Conservation (phyloP, 1,139 yeast genomes). For the Kodamaea suecica region DNA sequence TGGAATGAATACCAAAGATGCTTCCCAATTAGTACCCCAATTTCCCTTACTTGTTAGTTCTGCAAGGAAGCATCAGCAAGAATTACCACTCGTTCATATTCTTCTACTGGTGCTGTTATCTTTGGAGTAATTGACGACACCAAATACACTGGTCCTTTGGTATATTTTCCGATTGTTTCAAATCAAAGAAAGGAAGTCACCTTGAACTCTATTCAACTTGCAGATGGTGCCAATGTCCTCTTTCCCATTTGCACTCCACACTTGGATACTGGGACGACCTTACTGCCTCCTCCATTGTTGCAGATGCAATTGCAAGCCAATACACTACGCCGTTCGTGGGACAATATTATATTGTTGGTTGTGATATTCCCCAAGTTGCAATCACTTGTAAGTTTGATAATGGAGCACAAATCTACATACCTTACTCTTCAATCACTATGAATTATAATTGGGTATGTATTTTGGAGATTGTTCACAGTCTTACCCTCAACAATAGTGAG, state of each 20-base stretch:
- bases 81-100: constrained; percentile 17
- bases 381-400: neutral
- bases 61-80: constrained; percentile 17
- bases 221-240: constrained; percentile 8
- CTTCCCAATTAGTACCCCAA: constrained; percentile 15
- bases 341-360: constrained; percentile 6
- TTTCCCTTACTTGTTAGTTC: constrained; percentile 19
- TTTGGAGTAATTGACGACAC: constrained; percentile 21
- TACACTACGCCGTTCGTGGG: constrained; percentile 1
- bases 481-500: neutral
- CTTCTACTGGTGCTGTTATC: constrained; percentile 17
- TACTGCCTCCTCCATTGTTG: constrained; percentile 42
- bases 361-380: neutral
- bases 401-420: neutral
- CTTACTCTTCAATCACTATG: neutral
- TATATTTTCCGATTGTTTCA: constrained; percentile 13
- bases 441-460: neutral
- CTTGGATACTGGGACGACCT: constrained; percentile 70
- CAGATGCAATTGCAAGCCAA: constrained; percentile 33
- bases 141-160: constrained; percentile 17
- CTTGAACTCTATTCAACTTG: constrained; percentile 1
- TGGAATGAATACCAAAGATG: constrained; percentile 13
- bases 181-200: constrained; percentile 3
- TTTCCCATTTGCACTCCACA: constrained; percentile 33
- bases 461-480: constrained; percentile 1